These are phyloP conservation scores for Glycyrrhiza uralensis DNA, from an alignment of 306 rosid genomes.

Conservation along the genomic window DNA sequence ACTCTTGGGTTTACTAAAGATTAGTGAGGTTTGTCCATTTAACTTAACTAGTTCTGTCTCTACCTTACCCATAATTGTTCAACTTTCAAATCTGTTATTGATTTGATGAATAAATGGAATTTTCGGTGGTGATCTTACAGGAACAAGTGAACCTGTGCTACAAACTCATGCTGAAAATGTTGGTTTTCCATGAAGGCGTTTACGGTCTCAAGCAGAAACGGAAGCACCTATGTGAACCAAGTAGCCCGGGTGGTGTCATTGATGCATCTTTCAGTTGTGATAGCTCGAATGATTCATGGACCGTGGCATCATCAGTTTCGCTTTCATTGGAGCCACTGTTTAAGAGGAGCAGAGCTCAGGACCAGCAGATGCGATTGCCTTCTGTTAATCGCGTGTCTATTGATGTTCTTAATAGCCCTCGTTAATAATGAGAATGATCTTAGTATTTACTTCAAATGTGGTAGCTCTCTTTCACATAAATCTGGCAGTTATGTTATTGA, in stretches of 20 bases:
- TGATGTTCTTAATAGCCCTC: constrained; percentile 64
- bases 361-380: constrained; percentile 70
- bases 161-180: constrained; percentile 46
- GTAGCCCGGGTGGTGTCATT: constrained; percentile 66
- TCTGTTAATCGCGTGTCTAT: constrained; percentile 54
- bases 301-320: constrained; percentile 37
- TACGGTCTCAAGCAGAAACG: constrained; percentile 44
- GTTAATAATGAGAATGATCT: constrained; percentile 41
- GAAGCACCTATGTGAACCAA: constrained; percentile 42
- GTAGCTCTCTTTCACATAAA: constrained; percentile 42
- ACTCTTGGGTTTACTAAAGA: constrained; percentile 64
- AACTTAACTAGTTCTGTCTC: background rate
- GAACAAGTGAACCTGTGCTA: constrained; percentile 66
- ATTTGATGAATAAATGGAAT: constrained; percentile 12
- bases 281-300: constrained; percentile 74
- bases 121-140: constrained; percentile 42
- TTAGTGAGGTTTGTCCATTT: constrained; percentile 61
- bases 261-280: constrained; percentile 74
- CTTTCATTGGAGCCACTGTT: constrained; percentile 51
- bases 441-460: constrained; percentile 47
- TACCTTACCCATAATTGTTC: background rate
- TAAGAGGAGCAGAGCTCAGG: constrained; percentile 69
- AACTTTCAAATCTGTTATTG: background rate
- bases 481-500: constrained; percentile 38
- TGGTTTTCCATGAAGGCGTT: constrained; percentile 34